Percentiles rank a stretch among this genome's conserved stretches.
These are phyloP conservation scores for Aspergillus sparsus DNA, from an alignment of 495 filamentous ascomycete genomes.

Conservation along the genomic window DNA sequence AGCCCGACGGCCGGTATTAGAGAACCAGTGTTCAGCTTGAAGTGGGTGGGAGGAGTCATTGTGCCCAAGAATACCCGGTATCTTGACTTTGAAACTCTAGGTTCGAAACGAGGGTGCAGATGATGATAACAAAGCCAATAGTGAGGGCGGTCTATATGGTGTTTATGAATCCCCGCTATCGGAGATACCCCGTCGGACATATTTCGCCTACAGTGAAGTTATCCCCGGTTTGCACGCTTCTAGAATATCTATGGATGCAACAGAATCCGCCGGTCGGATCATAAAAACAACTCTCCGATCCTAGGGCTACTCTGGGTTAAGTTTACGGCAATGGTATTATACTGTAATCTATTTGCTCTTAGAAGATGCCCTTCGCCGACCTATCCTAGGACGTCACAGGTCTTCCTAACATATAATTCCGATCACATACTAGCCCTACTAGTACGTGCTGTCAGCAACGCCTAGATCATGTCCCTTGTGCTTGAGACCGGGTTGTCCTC, in stretches of 20 bases:
- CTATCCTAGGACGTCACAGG: neutral
- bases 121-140: neutral
- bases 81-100: neutral
- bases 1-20: neutral
- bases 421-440: neutral
- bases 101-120: neutral
- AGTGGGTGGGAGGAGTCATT: neutral
- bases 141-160: neutral
- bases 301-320: neutral
- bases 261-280: neutral
- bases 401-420: neutral
- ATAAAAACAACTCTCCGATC: neutral
- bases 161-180: neutral
- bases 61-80: neutral
- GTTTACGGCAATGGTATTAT: neutral
- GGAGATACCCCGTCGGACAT: neutral
- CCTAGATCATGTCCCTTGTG: neutral
- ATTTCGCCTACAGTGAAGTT: neutral
- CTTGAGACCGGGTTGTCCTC: neutral
- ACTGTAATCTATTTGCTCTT: neutral
- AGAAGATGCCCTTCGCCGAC: neutral
- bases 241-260: neutral
- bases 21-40: slow-evolving; percentile 1
- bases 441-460: neutral
- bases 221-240: neutral